These are phyloP conservation scores for Dimargaris cristalligena DNA, from an alignment of 192 early-diverging fungal species.

Conservation along the genomic window DNA sequence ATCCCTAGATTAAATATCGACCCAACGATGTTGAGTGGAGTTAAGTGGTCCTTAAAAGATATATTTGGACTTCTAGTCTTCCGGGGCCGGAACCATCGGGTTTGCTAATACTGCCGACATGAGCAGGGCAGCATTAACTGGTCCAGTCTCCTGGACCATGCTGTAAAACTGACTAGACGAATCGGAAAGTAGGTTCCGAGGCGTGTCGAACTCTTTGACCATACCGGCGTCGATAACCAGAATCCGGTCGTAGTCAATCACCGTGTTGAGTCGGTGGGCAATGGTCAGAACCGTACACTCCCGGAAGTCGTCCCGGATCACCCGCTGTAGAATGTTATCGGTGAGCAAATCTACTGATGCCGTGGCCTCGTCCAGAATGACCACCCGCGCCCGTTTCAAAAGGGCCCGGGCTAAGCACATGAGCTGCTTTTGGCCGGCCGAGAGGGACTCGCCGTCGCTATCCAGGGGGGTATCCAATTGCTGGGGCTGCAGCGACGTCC, in stretches of 20 bases:
- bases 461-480: slow-evolving; percentile 20
- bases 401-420: slow-evolving; percentile 69
- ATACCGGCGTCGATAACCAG: slow-evolving; percentile 61
- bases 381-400: slow-evolving; percentile 46
- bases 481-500: not conserved
- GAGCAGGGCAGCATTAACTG: slow-evolving; percentile 12
- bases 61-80: no score
- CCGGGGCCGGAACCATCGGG: no score
- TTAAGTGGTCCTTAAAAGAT: no score
- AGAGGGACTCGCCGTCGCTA: slow-evolving; percentile 59
- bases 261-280: slow-evolving; percentile 58
- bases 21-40: no score
- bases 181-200: slow-evolving; percentile 34
- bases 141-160: slow-evolving; percentile 10
- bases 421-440: slow-evolving; percentile 70
- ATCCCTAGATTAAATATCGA: no score
- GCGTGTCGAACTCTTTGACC: slow-evolving; percentile 51
- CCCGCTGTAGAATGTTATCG: slow-evolving; percentile 56
- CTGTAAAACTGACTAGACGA: slow-evolving; percentile 27
- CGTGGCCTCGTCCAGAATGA: slow-evolving; percentile 62
- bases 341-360: slow-evolving; percentile 68
- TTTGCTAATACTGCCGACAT: no score
- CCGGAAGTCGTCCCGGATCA: slow-evolving; percentile 44
- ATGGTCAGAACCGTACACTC: slow-evolving; percentile 49
- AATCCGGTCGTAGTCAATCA: slow-evolving; percentile 58